A percentile compares a stretch with the other conserved stretches of the same genome.
Evolutionary conservation across 768 basidiomycete species (phyloP).

Genomic region (Hemileccinum impolitum): DNA sequence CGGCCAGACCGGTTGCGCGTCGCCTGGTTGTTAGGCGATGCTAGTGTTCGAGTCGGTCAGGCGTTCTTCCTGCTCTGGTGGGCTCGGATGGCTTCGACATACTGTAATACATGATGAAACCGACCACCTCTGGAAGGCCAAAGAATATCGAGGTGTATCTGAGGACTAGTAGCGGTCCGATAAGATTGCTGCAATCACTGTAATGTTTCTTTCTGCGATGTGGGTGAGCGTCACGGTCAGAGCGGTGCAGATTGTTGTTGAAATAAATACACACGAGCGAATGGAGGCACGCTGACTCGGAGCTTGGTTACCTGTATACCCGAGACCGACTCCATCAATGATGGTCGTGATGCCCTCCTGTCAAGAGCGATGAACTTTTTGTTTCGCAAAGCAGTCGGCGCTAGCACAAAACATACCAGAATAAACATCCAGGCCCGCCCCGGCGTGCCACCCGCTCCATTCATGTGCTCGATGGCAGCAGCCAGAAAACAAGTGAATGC

Average conservation of each 20-base stretch:
- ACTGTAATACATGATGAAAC: constrained; percentile 1
- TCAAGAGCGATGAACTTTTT: neutral
- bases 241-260: too few species aligned
- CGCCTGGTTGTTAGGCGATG: constrained; percentile 50
- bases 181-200: constrained; percentile 39
- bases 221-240: too few species aligned
- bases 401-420: constrained; percentile 33
- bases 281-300: constrained; percentile 61
- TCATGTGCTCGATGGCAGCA: constrained; percentile 54
- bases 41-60: constrained; percentile 58
- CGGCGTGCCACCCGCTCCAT: constrained; percentile 42
- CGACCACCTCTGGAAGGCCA: constrained; percentile 39
- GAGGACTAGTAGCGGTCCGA: constrained; percentile 52
- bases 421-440: constrained; percentile 70
- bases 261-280: constrained; percentile 35
- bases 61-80: neutral
- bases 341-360: constrained; percentile 63
- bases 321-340: too few species aligned
- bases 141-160: constrained; percentile 47
- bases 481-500: constrained; percentile 66
- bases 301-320: too few species aligned
- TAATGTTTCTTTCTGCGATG: constrained; percentile 40
- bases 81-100: neutral
- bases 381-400: neutral
- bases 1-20: constrained; percentile 55